phyloP scores from a whole-genome alignment of 192 early-diverging fungal genomes.

The Coemansia pectinata region DNA sequence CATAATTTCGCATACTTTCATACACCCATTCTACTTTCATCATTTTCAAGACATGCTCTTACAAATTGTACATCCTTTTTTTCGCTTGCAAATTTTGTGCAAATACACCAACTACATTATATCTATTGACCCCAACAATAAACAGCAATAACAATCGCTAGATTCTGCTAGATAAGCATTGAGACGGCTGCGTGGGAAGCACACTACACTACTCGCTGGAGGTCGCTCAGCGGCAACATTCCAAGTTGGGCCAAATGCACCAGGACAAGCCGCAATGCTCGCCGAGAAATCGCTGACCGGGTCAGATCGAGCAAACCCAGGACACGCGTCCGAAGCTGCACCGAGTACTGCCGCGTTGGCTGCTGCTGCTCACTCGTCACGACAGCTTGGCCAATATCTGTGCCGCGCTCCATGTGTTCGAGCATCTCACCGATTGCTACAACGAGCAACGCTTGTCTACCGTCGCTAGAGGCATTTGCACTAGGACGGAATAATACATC shows the following conservation, averaged over 20 bases:
- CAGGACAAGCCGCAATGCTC: constrained; percentile 20
- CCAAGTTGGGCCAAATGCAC: constrained; percentile 25
- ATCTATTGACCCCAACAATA: background rate
- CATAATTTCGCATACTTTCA: background rate
- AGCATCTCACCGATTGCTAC: constrained; percentile 18
- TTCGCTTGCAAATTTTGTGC: background rate
- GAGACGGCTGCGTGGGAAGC: background rate
- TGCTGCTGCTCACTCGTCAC: background rate
- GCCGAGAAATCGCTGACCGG: background rate
- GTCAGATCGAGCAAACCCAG: constrained; percentile 30
- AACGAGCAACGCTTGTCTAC: background rate
- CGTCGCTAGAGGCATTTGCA: background rate
- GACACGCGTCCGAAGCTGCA: constrained; percentile 27
- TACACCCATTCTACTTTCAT: constrained; percentile 2
- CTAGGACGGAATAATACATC: background rate
- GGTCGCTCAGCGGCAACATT: constrained; percentile 23
- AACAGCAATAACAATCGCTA: constrained; percentile 3
- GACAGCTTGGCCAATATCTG: background rate
- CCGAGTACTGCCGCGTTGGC: constrained; percentile 21
- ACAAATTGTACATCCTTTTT: background rate
- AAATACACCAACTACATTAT: background rate
- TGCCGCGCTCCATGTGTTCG: constrained; percentile 11
- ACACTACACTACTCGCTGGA: constrained; percentile 25
- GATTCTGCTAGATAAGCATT: background rate
- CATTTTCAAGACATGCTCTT: background rate